Base-by-base conservation (phyloP, 2,329 filamentous ascomycete species). In the Hansfordia pulvinata region DNA sequence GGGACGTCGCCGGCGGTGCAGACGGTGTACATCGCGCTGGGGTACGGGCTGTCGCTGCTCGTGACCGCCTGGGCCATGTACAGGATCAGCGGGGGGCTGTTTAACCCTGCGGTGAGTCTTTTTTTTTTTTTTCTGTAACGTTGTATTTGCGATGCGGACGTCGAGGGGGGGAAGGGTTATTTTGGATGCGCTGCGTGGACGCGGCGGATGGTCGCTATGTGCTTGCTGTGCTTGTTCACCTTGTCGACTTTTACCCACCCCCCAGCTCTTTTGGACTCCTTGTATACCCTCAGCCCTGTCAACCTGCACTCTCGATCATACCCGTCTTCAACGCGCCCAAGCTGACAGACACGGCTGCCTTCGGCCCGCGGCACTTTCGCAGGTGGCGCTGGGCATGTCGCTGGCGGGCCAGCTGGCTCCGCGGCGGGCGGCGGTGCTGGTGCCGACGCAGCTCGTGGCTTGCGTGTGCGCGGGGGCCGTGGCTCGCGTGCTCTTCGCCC, bases 401-500 rank as follows among this genome's bases (percentile, higher is more conserved):
- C 46, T 70, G 2, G 54, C 59, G 10, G 62, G 64, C 2, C 58
- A 58, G 4, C 49, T 73, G 16, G 49, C 55, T 1, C 53, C 54
- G 30, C 16, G 58, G 4, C 62, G 68, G 4, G 55, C 56, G 5
- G 32, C 51, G 1, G 46, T 68, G 3, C 47, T 71, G 23, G 49
- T 69, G 25, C 43, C 55, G 4, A 53, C 65, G 1, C 69, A 75
- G 42, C 37, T 75, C 13, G 37, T 67, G 3, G 67, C 49, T 2
- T 62, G 59, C 5, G 66, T 74, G 33, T 57, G 61, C 2, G 60
- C 69, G 1, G 64, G 65, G 1, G 65, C 57, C n/a, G 51, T 74
- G 1, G 63, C 69, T 6, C 6, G 14, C 14, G 54, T 56, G 19
- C 58, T 47, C 3, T 49, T 75, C 18, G 66, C 75, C 29, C 64